A percentile compares a stretch with the other conserved stretches of the same genome.
Conservation (phyloP, 2,329 filamentous ascomycete species). For the Neopestalotiopsis sp. region DNA sequence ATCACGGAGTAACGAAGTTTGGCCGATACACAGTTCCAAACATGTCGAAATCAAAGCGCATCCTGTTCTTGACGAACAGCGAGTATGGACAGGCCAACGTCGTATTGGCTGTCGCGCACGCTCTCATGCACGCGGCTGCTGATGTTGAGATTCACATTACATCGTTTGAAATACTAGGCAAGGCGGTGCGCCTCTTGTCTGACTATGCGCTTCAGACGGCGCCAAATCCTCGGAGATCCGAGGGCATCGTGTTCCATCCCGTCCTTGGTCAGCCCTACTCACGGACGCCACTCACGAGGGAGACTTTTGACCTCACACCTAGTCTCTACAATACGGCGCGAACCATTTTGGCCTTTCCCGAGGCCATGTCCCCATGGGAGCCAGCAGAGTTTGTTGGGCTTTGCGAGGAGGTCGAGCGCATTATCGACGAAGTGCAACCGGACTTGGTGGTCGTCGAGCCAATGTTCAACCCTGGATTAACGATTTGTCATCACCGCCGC, state of each 20-base stretch:
- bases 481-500: conserved; percentile 44
- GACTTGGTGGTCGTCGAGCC: conserved; percentile 49
- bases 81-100: conserved; percentile 27
- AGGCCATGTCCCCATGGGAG: conserved; percentile 41
- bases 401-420: conserved; percentile 42
- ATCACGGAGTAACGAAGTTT: neutral
- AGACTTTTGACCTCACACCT: conserved; percentile 33
- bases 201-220: conserved; percentile 18
- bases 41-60: conserved; percentile 3
- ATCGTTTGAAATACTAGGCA: conserved; percentile 32
- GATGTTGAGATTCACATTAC: conserved; percentile 26
- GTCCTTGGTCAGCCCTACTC: conserved; percentile 30
- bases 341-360: conserved; percentile 27
- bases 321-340: conserved; percentile 41
- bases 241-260: conserved; percentile 33
- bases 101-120: conserved; percentile 20
- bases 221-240: neutral
- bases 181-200: conserved; percentile 33
- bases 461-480: conserved; percentile 48
- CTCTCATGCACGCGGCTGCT: conserved; percentile 23
- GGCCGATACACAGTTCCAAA: neutral
- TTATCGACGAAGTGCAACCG: conserved; percentile 44
- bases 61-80: conserved; percentile 18
- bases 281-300: conserved; percentile 22
- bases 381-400: conserved; percentile 46